Percentiles rank a stretch among this genome's conserved stretches.
Conservation (phyloP, 2,329 filamentous ascomycete species). For the Neonectria coccinea region DNA sequence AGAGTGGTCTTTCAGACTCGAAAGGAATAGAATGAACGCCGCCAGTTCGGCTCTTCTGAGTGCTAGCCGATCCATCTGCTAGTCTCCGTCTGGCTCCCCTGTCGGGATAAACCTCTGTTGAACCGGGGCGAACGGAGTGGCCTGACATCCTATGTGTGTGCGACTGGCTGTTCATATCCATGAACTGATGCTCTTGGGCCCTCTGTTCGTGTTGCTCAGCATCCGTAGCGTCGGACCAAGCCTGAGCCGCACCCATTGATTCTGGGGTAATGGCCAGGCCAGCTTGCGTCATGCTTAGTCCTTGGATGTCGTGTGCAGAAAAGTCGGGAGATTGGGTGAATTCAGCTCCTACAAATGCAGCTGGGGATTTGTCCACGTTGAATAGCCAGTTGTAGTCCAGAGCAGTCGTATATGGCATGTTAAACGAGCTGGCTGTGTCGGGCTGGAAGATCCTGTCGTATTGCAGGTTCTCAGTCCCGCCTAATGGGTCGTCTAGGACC, state of each 20-base stretch:
- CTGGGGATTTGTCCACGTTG: conserved; percentile 53
- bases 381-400: conserved; percentile 74
- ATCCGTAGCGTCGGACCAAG: conserved; percentile 28
- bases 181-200: conserved; percentile 1
- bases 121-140: neutral
- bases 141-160: neutral
- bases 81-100: conserved; percentile 14
- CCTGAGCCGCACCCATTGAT: conserved; percentile 38
- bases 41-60: conserved; percentile 7
- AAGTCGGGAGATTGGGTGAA: conserved; percentile 13
- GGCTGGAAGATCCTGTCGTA: conserved; percentile 69
- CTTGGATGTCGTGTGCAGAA: conserved; percentile 9
- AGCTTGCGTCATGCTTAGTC: conserved; percentile 17
- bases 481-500: conserved; percentile 19
- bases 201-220: conserved; percentile 11
- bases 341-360: conserved; percentile 7
- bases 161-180: conserved; percentile 3
- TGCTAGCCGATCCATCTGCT: conserved; percentile 1
- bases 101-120: conserved; percentile 10
- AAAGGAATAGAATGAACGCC: conserved; percentile 9
- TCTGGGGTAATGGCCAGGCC: conserved; percentile 29
- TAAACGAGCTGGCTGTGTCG: conserved; percentile 73
- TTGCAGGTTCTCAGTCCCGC: conserved; percentile 32
- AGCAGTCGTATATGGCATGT: conserved; percentile 73
- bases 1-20: conserved; percentile 48